Evolutionary conservation across 2,329 filamentous ascomycete genomes (phyloP), one percentile per base, ranked within the genome.

Genomic region (Penicillium sp.): DNA sequence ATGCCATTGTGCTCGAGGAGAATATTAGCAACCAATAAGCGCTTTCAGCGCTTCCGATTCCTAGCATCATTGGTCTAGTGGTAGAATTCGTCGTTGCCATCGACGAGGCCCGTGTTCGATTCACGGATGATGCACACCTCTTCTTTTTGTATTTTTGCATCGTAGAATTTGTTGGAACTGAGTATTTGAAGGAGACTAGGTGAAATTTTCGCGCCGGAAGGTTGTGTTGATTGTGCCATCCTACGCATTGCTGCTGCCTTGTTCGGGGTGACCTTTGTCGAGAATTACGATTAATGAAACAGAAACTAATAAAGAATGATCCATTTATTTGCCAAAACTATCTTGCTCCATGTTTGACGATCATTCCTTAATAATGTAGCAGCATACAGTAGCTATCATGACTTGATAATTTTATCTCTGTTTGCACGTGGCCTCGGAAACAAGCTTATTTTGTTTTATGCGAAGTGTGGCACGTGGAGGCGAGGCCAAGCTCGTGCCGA

Each of bases 91-190:
- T 77, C 75, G 75, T 77, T 77, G 75, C 75, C 75, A 78, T 78
- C 76, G 76, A 78, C 71, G 76, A 78, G 76, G 75, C 76, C 76
- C 76, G 76, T 76, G 76, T 78, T 78, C 76, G 76, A 78, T 78
- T 78, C 76, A 76, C 76, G 76, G 76, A 78, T 76, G 76, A 78
- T 78, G 76, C 76, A 56, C 22, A 37, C 0, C 10, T 42, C 35
- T 53, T 40, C 35, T 53, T 42, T 53, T 52, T 33, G 19, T 49
- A 6, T 25, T 37, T 38, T 35, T 37, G 28, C 2, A 16, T 13
- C 8, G 13, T 14, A 1, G 8, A 2, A 1, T 5, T 28, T 25
- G 7, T 52, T 37, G 14, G 19, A 22, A 22, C 19, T 22, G 19
- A 22, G 19, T 46, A 14, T 33, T 11, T 11, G 3, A 7, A 25